A percentile compares a stretch with the other conserved stretches of the same genome.
These are phyloP conservation scores for Globisporangium solare DNA, from an alignment of 352 stramenopile genomes.

Conservation along the genomic window DNA sequence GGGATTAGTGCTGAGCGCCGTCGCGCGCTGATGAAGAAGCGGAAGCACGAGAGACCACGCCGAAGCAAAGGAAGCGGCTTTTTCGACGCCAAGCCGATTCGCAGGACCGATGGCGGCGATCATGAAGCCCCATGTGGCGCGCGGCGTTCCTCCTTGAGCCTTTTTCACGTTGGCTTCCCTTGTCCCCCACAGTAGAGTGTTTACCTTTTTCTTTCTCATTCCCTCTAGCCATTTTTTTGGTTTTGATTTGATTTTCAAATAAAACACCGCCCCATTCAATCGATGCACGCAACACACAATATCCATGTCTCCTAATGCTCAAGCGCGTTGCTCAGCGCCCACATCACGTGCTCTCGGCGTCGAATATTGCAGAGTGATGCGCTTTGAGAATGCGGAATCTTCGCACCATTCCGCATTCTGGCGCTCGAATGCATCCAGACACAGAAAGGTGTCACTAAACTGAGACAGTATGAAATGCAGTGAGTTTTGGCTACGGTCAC, in stretches of 20 bases:
- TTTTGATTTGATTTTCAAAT: neutral
- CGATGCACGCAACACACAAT: neutral
- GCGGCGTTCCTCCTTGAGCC: neutral
- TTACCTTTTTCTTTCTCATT: conserved; percentile 8
- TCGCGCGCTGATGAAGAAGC: neutral
- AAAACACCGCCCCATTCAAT: neutral
- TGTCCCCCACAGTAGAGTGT: conserved; percentile 5
- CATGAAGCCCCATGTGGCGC: no score
- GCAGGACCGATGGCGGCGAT: neutral
- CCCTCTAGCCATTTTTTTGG: conserved; percentile 1
- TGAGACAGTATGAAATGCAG: no score
- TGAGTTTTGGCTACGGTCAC: conserved; percentile 1
- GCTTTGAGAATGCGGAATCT: neutral
- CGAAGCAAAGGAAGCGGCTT: neutral
- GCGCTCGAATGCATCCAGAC: no score
- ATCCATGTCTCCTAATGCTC: neutral
- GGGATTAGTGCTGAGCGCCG: neutral
- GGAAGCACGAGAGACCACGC: neutral
- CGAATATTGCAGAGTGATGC: conserved; percentile 2
- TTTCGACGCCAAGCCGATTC: neutral
- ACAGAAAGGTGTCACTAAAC: no score
- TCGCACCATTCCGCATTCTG: neutral
- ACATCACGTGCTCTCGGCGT: neutral
- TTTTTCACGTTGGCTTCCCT: neutral
- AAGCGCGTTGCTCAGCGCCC: no score